Base-by-base conservation (phyloP, 768 basidiomycete species). In the Trametes maxima region DNA sequence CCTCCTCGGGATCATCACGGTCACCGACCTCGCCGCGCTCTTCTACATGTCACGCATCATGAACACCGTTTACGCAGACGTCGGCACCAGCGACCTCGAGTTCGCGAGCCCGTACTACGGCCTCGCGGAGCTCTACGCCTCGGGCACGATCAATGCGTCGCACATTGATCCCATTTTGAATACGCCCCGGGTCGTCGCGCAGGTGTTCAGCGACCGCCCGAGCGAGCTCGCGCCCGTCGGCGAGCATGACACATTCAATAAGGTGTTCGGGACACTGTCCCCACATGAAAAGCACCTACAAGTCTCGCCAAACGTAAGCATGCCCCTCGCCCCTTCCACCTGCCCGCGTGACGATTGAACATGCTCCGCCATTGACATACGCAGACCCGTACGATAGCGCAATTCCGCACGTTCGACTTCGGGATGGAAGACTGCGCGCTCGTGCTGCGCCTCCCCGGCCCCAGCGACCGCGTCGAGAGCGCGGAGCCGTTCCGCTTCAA, bases 351-450 rank as follows among this genome's bases (percentile, higher is more conserved):
- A 12, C 47, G 25, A 4, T n/a, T 33, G 21, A 44, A 1, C 5
- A 10, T 8, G 47, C 28, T 49, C 13, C 28, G 2, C 13, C 1
- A 4, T 24, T 16, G 4, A 19, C 8, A 1, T 11, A 3, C 25
- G 17, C 50, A 71, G 70, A 59, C 56, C 3, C 58, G 59, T 47
- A 71, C 67, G 1, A 64, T 71, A 43, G 59, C 62, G 21, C 70
- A 71, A 46, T 71, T 71, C 63, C 62, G 69, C 37, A 62, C 60
- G n/a, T 49, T 71, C 49, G 70, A 71, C 60, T 69, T 60, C 44
- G 67, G 70, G 10, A 71, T 71, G 70, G 70, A 71, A 45, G 54
- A 59, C 6, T 71, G 70, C 66, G 59, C 65, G 44, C 65, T 71
- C 49, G 65, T 63, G 12, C 35, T 71, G 22, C 65, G 65, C 11